A percentile compares a stretch with the other conserved stretches of the same genome.
These are phyloP conservation scores for Curvularia hawaiiensis DNA, from an alignment of 2,329 filamentous ascomycete species.

Conservation along the genomic window DNA sequence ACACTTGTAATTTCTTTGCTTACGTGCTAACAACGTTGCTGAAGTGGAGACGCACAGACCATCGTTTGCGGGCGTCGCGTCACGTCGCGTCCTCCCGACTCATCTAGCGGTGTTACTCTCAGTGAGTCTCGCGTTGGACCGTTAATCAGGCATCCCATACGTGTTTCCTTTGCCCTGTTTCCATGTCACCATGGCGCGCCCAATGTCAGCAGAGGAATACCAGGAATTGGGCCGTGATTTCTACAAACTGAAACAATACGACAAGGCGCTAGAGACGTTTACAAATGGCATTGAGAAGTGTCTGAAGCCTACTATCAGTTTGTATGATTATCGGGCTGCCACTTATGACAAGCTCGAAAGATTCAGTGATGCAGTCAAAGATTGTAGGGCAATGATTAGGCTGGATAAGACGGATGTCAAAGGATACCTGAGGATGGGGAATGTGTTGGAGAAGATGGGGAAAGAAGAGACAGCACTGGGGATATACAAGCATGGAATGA, in stretches of 20 bases:
- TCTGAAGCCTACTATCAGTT: constrained; percentile 29
- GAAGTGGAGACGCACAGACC: not conserved
- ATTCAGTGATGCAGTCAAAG: constrained; percentile 57
- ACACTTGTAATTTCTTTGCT: not conserved
- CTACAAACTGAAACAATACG: constrained; percentile 45
- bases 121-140: not conserved
- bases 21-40: not conserved
- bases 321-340: constrained; percentile 62
- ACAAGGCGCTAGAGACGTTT: constrained; percentile 43
- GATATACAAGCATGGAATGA: constrained; percentile 64
- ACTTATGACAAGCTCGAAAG: constrained; percentile 59
- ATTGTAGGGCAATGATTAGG: constrained; percentile 63
- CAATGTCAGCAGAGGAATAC: constrained; percentile 42
- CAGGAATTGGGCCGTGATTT: constrained; percentile 43
- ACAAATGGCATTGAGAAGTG: constrained; percentile 37
- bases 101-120: not conserved
- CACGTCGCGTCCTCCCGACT: constrained; percentile 1
- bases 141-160: not conserved
- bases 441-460: constrained; percentile 54
- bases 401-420: constrained; percentile 56
- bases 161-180: not conserved
- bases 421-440: constrained; percentile 63
- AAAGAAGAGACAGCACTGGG: constrained; percentile 60
- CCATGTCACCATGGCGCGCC: constrained; percentile 31
- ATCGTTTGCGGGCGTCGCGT: not conserved